phyloP scores from a whole-genome alignment of 169 alveolate genomes.

The Plasmodium vinckei region DNA sequence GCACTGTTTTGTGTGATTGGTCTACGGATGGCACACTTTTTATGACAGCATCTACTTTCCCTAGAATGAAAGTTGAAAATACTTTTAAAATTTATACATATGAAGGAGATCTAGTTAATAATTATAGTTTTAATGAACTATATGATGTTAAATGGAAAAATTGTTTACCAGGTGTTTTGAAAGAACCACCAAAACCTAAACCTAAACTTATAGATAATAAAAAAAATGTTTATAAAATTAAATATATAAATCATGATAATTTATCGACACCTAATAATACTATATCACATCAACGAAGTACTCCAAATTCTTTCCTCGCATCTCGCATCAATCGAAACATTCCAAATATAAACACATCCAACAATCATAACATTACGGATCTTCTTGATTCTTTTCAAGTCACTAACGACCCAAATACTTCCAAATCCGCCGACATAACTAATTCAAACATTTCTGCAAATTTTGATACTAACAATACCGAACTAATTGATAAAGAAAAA shows the following conservation, averaged over 20 bases:
- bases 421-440: too few species aligned
- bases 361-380: too few species aligned
- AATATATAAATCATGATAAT: not conserved
- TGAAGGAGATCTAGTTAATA: conserved; percentile 81
- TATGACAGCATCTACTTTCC: conserved; percentile 86
- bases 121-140: conserved; percentile 29
- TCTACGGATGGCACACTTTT: conserved; percentile 82
- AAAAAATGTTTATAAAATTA: conserved; percentile 50
- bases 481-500: too few species aligned
- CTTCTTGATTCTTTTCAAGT: too few species aligned
- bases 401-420: too few species aligned
- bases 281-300: not conserved
- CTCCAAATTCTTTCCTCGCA: not conserved
- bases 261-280: not conserved
- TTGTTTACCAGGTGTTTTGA: conserved; percentile 8
- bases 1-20: conserved; percentile 87
- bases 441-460: too few species aligned
- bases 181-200: conserved; percentile 44
- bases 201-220: conserved; percentile 40
- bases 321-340: too few species aligned
- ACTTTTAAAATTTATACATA: conserved; percentile 80
- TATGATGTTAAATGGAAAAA: conserved; percentile 69
- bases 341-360: too few species aligned
- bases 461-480: too few species aligned
- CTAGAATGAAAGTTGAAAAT: conserved; percentile 87